Evolutionary conservation across 2,329 filamentous ascomycete species (phyloP), one percentile per base, ranked within the genome.

Genomic region (Drechslerella coelobrocha): DNA sequence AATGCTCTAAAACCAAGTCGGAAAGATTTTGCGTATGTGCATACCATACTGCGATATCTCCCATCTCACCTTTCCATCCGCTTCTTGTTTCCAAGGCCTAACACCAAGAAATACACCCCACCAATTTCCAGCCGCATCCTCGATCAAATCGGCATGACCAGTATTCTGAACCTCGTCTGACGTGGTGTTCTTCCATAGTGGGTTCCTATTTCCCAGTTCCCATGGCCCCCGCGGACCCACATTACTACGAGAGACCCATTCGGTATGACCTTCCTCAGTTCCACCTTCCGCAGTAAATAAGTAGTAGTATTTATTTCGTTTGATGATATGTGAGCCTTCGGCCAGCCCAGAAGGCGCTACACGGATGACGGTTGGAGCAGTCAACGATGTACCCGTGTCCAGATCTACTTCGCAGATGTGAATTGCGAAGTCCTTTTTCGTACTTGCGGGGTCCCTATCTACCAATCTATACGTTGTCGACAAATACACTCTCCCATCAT

Each of bases 271-370:
- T 65, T 84, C 86, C 3, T 82, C 86, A 0, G 85, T 87, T 2
- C 85, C 85, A 29, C 84, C 85, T 74, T 86, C 84, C 1, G 85
- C 85, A 0, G 83, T 85, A 5, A 86, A 78, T 6, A 87, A 80
- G 74, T 87, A 86, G 72, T 86, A 87, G 80, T 82, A 85, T 3
- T 82, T 83, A 41, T 83, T 82, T 45, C 83, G 81, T 77, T 84
- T 84, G 76, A 86, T 86, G 2, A 87, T 75, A 73, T 87, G 85
- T 1, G 85, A 84, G 0, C 81, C 85, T 75, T 87, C 85, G 14
- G 85, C 81, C 1, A 84, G 79, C 10, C 73, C 72, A 51, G 73
- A 51, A 48, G 63, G 31, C 29, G 62, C 53, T 31, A 71, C n/a
- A 79, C 80, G 41, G 78, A 75, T 65, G 73, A 74, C 52, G 73